These are phyloP conservation scores for Penicillium palitans DNA, from an alignment of 2,329 filamentous ascomycete species.

Conservation along the genomic window DNA sequence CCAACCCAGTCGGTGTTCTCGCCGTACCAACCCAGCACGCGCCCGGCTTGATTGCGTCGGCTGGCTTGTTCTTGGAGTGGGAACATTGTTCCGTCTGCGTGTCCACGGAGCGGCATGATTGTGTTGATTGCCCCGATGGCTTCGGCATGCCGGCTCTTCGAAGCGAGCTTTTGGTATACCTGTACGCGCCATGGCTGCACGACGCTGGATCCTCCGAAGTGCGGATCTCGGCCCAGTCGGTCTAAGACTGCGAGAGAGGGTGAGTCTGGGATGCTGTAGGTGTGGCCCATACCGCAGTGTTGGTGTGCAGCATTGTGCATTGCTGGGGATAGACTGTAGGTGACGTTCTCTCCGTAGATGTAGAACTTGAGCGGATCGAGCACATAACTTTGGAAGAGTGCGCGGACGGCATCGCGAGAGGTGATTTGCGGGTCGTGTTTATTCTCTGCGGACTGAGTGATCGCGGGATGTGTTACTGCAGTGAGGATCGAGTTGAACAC, in stretches of 20 bases:
- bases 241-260: constrained; percentile 41
- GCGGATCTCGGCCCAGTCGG: constrained; percentile 38
- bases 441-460: constrained; percentile 27
- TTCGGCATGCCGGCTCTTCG: constrained; percentile 45
- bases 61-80: constrained; percentile 42
- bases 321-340: constrained; percentile 44
- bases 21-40: constrained; percentile 45
- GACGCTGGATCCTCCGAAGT: constrained; percentile 46
- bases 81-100: constrained; percentile 38
- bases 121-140: constrained; percentile 50
- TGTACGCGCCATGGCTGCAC: constrained; percentile 48
- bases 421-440: constrained; percentile 38
- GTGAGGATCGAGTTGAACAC: constrained; percentile 46
- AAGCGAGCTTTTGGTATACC: constrained; percentile 38
- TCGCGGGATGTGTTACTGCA: constrained; percentile 43
- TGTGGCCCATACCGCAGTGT: constrained; percentile 43
- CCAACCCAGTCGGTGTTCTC: constrained; percentile 49
- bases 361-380: constrained; percentile 46
- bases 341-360: constrained; percentile 44
- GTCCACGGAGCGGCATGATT: constrained; percentile 44
- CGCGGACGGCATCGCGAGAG: constrained; percentile 39
- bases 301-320: constrained; percentile 47
- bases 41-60: constrained; percentile 45
- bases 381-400: constrained; percentile 44
- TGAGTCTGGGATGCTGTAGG: constrained; percentile 41